Evolutionary conservation across 352 stramenopile genomes (phyloP).

Genomic region (Phytophthora pini): DNA sequence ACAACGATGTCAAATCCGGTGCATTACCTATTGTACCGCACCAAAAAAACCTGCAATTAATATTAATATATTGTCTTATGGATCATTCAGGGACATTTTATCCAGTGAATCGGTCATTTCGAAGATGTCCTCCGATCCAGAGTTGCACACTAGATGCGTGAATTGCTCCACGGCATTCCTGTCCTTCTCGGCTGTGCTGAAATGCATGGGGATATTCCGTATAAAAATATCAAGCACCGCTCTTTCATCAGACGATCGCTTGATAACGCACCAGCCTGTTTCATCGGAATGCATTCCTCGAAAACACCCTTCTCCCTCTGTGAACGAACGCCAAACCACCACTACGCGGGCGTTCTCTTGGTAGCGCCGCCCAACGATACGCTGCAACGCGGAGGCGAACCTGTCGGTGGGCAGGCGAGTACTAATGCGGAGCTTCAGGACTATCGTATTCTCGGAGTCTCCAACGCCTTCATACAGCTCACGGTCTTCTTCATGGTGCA

Average conservation of each 20-base stretch:
- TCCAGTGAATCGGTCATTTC: background rate
- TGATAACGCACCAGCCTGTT: background rate
- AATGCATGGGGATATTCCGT: background rate
- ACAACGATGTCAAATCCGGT: background rate
- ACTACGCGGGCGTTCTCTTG: background rate
- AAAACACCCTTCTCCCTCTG: background rate
- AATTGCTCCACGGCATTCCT: background rate
- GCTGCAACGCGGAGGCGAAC: background rate
- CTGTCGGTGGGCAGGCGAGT: background rate
- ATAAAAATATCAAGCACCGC: background rate
- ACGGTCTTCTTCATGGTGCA: background rate
- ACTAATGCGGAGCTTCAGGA: background rate
- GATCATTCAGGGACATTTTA: background rate
- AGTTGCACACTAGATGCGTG: background rate
- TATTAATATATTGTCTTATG: no score
- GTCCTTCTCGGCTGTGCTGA: background rate
- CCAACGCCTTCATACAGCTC: background rate
- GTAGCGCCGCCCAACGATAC: background rate
- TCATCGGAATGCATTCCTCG: background rate
- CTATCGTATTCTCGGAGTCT: background rate
- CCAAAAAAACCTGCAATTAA: no score
- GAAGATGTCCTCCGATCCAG: background rate
- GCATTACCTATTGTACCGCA: no score
- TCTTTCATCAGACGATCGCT: background rate
- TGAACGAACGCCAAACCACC: conserved; percentile 1